phyloP scores from a whole-genome alignment of 805 yeast genomes.

The Wickerhamomyces canadensis region DNA sequence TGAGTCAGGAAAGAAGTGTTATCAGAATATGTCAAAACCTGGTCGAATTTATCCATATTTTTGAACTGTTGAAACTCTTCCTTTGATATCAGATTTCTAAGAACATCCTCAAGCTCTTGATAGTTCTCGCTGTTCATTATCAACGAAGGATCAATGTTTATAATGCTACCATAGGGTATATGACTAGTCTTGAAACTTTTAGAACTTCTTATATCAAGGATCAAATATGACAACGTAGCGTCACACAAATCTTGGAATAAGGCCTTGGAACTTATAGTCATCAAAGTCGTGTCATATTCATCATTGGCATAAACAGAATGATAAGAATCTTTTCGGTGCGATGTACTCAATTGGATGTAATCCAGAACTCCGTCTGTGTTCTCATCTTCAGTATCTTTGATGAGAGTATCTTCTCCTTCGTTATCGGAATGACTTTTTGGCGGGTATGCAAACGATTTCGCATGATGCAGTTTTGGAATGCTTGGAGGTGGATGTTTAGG shows the following conservation, averaged over 20 bases:
- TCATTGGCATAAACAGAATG: constrained; percentile 34
- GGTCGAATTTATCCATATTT: constrained; percentile 27
- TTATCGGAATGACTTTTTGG: no score
- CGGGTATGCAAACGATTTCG: no score
- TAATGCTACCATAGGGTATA: constrained; percentile 32
- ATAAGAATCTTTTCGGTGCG: constrained; percentile 33
- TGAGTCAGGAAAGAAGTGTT: constrained; percentile 26
- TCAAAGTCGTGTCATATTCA: constrained; percentile 39
- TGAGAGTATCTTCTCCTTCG: neutral
- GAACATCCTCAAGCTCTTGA: constrained; percentile 21
- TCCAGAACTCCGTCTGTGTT: constrained; percentile 1
- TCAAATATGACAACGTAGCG: constrained; percentile 34
- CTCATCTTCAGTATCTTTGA: constrained; percentile 1
- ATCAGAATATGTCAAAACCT: constrained; percentile 35
- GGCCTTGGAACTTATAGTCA: constrained; percentile 35
- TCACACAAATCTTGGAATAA: constrained; percentile 36
- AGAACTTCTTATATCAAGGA: constrained; percentile 36
- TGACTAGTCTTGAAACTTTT: constrained; percentile 28
- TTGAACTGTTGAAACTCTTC: constrained; percentile 20
- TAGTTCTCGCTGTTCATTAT: constrained; percentile 27
- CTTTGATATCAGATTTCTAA: constrained; percentile 1
- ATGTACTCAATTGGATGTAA: constrained; percentile 5
- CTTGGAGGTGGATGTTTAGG: constrained; percentile 14
- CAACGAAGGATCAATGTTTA: constrained; percentile 38
- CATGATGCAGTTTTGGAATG: constrained; percentile 10